Conservation (phyloP, 176 grass and related monocot genomes). For the Microstegium vimineum region DNA sequence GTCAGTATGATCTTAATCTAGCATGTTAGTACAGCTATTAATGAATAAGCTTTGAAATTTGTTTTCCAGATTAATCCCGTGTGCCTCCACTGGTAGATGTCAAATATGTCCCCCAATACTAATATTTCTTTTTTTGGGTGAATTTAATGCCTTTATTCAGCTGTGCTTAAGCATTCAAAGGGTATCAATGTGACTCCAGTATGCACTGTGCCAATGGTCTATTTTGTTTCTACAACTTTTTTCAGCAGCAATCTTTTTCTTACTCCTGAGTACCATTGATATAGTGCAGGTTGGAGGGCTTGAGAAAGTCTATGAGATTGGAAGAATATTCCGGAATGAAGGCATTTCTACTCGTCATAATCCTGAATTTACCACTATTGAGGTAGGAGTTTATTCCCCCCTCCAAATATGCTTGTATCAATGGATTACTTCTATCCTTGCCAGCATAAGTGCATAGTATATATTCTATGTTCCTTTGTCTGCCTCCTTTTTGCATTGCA, state of each 20-base stretch:
- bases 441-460: neutral
- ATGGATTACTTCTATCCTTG: neutral
- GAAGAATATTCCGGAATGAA: conserved; percentile 99
- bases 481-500: neutral
- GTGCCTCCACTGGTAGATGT: neutral
- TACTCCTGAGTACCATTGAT: neutral
- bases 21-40: neutral
- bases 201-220: neutral
- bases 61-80: conserved; percentile 8
- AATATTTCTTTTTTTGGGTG: neutral
- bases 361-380: conserved; percentile 99
- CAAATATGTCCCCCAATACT: neutral
- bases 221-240: neutral
- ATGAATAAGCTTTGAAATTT: conserved; percentile 11
- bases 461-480: conserved; percentile 16
- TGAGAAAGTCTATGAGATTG: conserved; percentile 96
- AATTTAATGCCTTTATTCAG: neutral
- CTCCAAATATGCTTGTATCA: neutral
- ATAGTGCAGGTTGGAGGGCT: conserved; percentile 90
- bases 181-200: neutral
- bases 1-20: conserved; percentile 12
- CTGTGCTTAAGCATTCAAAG: neutral
- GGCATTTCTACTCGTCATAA: conserved; percentile 98
- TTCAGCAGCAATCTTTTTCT: neutral
- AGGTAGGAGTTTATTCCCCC: conserved; percentile 39